Evolutionary conservation across 306 rosid species (phyloP).

Genomic region (Dalbergia oliveri): DNA sequence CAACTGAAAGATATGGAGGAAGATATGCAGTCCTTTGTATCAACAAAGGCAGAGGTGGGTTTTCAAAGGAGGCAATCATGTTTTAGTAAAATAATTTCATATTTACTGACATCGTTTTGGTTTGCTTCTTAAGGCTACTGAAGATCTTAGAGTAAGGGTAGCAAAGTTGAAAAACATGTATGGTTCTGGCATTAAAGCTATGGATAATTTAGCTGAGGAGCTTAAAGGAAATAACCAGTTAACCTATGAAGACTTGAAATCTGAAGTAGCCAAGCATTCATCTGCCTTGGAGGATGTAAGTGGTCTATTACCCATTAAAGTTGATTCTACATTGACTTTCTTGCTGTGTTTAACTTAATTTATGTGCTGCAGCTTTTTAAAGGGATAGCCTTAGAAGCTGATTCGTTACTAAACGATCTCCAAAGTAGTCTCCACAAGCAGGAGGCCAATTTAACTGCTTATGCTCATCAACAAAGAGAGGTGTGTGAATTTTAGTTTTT

Average conservation of each 20-base stretch:
- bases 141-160: conserved; percentile 79
- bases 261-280: conserved; percentile 93
- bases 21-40: conserved; percentile 90
- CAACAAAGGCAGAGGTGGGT: conserved; percentile 81
- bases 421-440: conserved; percentile 91
- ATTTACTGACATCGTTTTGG: conserved; percentile 37
- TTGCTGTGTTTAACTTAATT: conserved; percentile 50
- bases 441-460: conserved; percentile 82
- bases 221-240: conserved; percentile 84
- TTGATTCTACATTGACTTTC: conserved; percentile 3
- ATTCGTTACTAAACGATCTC: conserved; percentile 82
- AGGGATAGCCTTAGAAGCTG: conserved; percentile 95
- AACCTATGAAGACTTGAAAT: conserved; percentile 79
- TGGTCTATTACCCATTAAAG: conserved; percentile 25
- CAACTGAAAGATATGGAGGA: conserved; percentile 93
- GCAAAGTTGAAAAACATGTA: conserved; percentile 77
- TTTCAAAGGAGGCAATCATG: conserved; percentile 32
- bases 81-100: conserved; percentile 20
- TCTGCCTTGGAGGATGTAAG: conserved; percentile 91
- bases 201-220: conserved; percentile 84
- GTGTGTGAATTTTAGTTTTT: conserved; percentile 52
- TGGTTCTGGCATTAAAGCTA: conserved; percentile 85
- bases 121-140: conserved; percentile 78
- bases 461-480: conserved; percentile 92
- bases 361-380: conserved; percentile 80